Base-by-base conservation (phyloP, 306 rosid species). In the Fragaria nilgerrensis region DNA sequence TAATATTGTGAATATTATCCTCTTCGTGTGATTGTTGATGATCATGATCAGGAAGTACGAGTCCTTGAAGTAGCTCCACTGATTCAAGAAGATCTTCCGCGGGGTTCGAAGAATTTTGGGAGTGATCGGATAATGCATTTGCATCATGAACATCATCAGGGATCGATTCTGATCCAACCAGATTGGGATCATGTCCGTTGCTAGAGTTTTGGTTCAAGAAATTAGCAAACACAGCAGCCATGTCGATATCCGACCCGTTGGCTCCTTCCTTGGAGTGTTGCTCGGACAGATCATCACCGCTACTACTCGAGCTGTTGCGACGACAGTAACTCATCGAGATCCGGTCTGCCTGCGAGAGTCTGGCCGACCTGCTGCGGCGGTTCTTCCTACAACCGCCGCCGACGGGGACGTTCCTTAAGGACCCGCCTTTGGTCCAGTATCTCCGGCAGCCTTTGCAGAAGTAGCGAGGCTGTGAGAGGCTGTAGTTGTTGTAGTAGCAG, bases 401-500 rank as follows among this genome's bases (percentile, higher is more conserved):
- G 5, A 92, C 86, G 0, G 98, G 98, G 9, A 94, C 91, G 70
- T 92, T 94, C 2, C 97, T 87, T 17, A 94, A 76, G 53, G 94
- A 92, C 5, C 98, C 98, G 0, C 98, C 98, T 85, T 88, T 94
- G 68, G 98, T 94, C 98, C 98, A 94, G 76, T 94, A 94, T 5
- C 98, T 87, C 16, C 95, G 49, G 76, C 98, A 94, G 64, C 85
- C 91, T 84, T 92, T 94, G 72, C 98, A 94, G 73, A 94, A 88
- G 75, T 92, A 94, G 0, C 98, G 78, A 0, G 98, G 98, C 79
- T 94, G 98, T 0, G 98, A 94, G 39, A 89, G 79, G 86, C 98
- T 92, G 90, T 94, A 94, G 88, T 94, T 94, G 86, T 94, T 94
- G 96, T 92, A 94, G 82, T 94, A 94, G 68, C 98, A 94, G 83